phyloP scores from a whole-genome alignment of 2,329 filamentous ascomycete genomes.

The Diaporthe capsici region DNA sequence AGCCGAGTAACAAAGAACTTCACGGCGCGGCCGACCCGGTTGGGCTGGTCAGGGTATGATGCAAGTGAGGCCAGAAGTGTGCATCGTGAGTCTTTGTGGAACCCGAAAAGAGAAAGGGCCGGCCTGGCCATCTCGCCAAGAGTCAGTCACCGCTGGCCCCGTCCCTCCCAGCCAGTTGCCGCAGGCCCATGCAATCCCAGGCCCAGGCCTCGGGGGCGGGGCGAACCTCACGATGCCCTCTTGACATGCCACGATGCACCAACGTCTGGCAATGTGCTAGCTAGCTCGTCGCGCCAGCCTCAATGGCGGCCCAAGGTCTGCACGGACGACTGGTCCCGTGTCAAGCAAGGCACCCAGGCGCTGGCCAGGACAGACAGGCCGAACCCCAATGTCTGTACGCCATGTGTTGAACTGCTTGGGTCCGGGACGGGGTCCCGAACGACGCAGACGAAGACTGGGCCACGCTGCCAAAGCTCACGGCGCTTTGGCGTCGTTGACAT shows the following conservation, averaged over 20 bases:
- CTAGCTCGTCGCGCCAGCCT: conserved; percentile 27
- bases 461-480: background rate
- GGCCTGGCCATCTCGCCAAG: conserved; percentile 34
- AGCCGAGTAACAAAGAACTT: background rate
- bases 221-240: conserved; percentile 26
- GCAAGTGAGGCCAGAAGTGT: conserved; percentile 38
- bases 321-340: conserved; percentile 6
- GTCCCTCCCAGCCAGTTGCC: conserved; percentile 26
- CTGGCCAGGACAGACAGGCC: background rate
- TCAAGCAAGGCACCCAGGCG: background rate
- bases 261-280: conserved; percentile 13
- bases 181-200: conserved; percentile 17
- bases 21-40: conserved; percentile 6
- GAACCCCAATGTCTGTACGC: conserved; percentile 3
- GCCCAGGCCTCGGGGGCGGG: conserved; percentile 8
- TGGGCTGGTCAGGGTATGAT: conserved; percentile 34
- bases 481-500: conserved; percentile 15
- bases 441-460: background rate
- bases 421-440: background rate
- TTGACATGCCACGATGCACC: conserved; percentile 26
- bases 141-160: conserved; percentile 29
- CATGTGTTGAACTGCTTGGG: background rate
- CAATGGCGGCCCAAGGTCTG: background rate
- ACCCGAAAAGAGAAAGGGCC: conserved; percentile 30
- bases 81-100: conserved; percentile 36